Conservation (phyloP, 2,329 filamentous ascomycete species). For the Lecanicillium sp. region DNA sequence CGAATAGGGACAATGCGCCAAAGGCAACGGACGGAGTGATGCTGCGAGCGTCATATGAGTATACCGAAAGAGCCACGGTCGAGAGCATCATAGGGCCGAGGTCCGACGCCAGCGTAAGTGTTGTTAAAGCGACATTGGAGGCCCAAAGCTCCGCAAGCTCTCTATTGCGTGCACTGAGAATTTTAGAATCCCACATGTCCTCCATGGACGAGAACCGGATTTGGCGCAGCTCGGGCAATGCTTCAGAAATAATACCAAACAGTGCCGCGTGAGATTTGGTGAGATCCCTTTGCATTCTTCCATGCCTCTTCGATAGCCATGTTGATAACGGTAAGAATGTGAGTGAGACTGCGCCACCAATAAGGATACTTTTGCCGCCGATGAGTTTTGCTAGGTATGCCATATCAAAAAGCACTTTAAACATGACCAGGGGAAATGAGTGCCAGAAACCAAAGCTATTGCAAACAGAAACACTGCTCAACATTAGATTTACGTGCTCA, state of each 20-base stretch:
- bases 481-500: background rate
- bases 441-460: slow-evolving; percentile 1
- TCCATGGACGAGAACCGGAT: slow-evolving; percentile 10
- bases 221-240: slow-evolving; percentile 7
- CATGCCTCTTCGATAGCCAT: slow-evolving; percentile 5
- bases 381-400: slow-evolving; percentile 7
- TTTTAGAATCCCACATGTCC: slow-evolving; percentile 3
- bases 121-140: slow-evolving; percentile 4
- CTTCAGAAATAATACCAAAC: slow-evolving; percentile 5
- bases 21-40: slow-evolving; percentile 9
- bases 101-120: slow-evolving; percentile 5
- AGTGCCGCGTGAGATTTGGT: slow-evolving; percentile 3
- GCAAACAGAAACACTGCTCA: background rate
- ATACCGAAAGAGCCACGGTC: slow-evolving; percentile 7
- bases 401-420: slow-evolving; percentile 8
- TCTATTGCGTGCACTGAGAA: background rate
- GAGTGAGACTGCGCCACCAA: slow-evolving; percentile 3
- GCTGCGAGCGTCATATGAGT: slow-evolving; percentile 3
- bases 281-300: background rate
- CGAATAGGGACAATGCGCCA: slow-evolving; percentile 7
- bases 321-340: slow-evolving; percentile 7
- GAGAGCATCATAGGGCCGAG: slow-evolving; percentile 6
- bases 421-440: slow-evolving; percentile 5
- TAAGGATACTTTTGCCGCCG: slow-evolving; percentile 5
- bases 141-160: slow-evolving; percentile 8